Base-by-base conservation (phyloP, 768 basidiomycete genomes). In the Russula brevipes region DNA sequence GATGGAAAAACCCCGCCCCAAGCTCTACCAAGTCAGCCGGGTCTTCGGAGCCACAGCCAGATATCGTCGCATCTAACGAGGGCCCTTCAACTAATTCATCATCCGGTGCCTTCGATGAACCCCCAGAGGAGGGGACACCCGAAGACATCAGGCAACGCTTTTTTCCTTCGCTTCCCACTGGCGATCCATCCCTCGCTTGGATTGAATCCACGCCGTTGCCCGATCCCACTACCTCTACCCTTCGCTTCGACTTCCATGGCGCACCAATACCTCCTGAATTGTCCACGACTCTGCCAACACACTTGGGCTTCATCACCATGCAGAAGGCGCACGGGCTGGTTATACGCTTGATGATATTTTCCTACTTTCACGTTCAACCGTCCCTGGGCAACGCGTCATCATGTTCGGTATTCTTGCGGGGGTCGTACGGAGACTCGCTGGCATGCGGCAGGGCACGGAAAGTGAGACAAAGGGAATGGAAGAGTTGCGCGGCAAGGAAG, bases 301-400 rank as follows among this genome's bases (percentile, higher is more conserved):
- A 94, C 74, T 80, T 93, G 6, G 94, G 4, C 78, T 96, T 3
- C 94, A 98, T 73, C 94, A 97, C 71, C 94, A 96, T 70, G 87
- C 93, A 0, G 86, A 91, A 59, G 78, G 80, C 5, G 82, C 87
- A 1, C 84, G 81, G 60, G 94, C 94, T 0, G 94, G 94, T 0
- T 97, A 97, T 74, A 94, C 91, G 0, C 76, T 96, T 1, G 86
- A 91, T 49, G 94, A 96, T 63, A 79, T 96, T 4, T 86, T 95
- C 50, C 75, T 89, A 45, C 79, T 95, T 9, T 84, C 86, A 4
- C 78, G 91, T 44, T 94, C 91, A 0, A 92, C 86, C 2, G 88
- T 94, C 0, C 85, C 86, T 12, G 87, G 89, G 5, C 94, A 98
- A 71, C 80, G 94, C 39, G 84, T 88, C 5, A 83, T 84, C 0